A percentile compares a stretch with the other conserved stretches of the same genome.
Evolutionary conservation across 352 stramenopile genomes (phyloP).

Genomic region (Achlya hypogyna): DNA sequence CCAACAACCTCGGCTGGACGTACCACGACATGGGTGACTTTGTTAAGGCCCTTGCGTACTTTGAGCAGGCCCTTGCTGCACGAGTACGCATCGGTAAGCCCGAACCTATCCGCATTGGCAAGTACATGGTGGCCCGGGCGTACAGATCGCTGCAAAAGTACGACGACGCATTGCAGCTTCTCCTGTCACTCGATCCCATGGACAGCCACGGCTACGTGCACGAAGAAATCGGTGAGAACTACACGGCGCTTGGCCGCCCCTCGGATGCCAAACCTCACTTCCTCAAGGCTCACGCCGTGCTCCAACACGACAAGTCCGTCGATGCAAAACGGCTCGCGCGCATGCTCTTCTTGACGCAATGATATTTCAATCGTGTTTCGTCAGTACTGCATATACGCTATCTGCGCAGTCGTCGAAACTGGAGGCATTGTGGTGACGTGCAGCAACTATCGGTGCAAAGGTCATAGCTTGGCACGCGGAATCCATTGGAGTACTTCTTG

Average conservation of each 20-base stretch:
- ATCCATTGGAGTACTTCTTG: conserved; percentile 33
- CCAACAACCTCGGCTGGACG: conserved; percentile 27
- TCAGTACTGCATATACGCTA: not conserved
- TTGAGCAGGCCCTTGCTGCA: conserved; percentile 18
- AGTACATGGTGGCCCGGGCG: conserved; percentile 22
- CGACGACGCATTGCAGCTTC: conserved; percentile 21
- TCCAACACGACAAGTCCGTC: conserved; percentile 2
- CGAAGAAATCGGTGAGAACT: conserved; percentile 24
- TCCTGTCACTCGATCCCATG: conserved; percentile 1
- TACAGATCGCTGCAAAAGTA: conserved; percentile 18
- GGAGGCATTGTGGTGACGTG: no score
- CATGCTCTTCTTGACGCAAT: not conserved
- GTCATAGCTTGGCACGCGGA: conserved; percentile 1
- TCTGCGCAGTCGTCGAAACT: not conserved
- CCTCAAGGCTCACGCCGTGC: not conserved
- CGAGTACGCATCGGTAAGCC: conserved; percentile 15
- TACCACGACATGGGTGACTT: conserved; percentile 20
- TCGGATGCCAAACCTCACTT: conserved; percentile 8
- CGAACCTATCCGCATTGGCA: conserved; percentile 21
- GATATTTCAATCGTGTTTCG: not conserved
- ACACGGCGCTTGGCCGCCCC: not conserved
- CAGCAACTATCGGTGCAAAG: not conserved
- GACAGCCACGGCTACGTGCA: conserved; percentile 20
- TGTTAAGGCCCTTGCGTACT: conserved; percentile 20
- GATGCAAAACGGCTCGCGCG: not conserved